These are phyloP conservation scores for Delonix regia DNA, from an alignment of 306 rosid species.

Conservation along the genomic window DNA sequence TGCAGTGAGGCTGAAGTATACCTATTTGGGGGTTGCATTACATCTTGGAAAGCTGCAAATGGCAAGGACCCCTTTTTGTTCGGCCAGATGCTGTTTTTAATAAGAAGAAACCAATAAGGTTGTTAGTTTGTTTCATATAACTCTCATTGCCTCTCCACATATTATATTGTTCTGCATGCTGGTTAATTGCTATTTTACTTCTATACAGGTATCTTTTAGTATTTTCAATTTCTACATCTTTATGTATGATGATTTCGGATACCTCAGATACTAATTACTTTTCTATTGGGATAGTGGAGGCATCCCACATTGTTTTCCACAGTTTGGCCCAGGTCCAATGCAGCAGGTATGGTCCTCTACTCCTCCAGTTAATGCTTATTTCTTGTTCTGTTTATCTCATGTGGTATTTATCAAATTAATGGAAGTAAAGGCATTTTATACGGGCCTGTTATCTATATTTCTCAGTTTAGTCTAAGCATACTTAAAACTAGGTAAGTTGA, in stretches of 20 bases:
- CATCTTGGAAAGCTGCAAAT: constrained; percentile 82
- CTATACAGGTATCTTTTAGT: background rate
- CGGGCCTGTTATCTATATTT: background rate
- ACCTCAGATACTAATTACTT: constrained; percentile 42
- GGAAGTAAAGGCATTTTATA: background rate
- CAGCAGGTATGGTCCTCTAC: constrained; percentile 78
- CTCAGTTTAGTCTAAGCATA: background rate
- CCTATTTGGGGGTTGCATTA: constrained; percentile 78
- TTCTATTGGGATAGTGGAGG: constrained; percentile 76
- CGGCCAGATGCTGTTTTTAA: constrained; percentile 93
- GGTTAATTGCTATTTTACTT: background rate
- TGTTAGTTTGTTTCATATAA: constrained; percentile 18
- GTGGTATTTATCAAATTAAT: no score
- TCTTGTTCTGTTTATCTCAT: no score
- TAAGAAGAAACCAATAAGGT: constrained; percentile 94
- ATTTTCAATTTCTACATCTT: background rate
- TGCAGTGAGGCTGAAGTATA: constrained; percentile 84
- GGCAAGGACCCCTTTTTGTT: constrained; percentile 87
- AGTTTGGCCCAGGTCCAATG: constrained; percentile 95
- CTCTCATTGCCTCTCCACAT: background rate
- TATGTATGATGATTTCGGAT: constrained; percentile 11
- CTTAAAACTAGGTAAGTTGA: background rate
- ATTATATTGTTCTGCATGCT: background rate
- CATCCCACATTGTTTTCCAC: constrained; percentile 96
- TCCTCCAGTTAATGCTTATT: no score